Percentiles rank a stretch among this genome's conserved stretches.
Conservation (phyloP, 1,284 basidiomycete genomes). For the Ustilago crameri region DNA sequence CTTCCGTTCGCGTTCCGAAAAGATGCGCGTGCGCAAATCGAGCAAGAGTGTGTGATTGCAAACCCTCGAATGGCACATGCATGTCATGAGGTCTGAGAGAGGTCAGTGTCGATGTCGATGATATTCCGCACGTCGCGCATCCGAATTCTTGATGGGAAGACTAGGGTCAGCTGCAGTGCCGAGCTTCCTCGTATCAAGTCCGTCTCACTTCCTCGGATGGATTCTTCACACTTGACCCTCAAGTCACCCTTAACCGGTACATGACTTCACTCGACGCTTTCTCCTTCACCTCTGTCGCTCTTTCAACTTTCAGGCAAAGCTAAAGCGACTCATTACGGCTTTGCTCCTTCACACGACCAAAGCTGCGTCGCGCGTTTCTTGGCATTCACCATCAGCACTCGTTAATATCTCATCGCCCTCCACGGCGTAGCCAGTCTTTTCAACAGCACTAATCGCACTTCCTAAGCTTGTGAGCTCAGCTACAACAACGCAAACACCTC, state of each 20-base stretch:
- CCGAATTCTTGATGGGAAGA: background rate
- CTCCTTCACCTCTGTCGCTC: background rate
- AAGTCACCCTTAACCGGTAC: background rate
- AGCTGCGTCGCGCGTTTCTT: background rate
- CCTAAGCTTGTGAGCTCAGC: background rate
- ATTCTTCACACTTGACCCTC: background rate
- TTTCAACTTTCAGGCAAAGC: background rate
- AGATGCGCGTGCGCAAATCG: constrained; percentile 10
- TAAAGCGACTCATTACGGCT: background rate
- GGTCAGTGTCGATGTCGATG: background rate
- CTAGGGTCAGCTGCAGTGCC: constrained; percentile 1
- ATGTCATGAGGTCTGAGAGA: background rate
- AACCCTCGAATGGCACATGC: constrained; percentile 6
- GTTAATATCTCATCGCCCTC: background rate
- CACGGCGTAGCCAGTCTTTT: background rate
- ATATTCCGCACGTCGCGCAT: constrained; percentile 18
- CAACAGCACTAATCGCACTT: background rate
- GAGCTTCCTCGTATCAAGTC: background rate
- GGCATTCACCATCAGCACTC: background rate
- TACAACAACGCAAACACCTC: background rate
- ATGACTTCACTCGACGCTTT: constrained; percentile 2
- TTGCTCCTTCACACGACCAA: background rate
- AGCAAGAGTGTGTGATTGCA: constrained; percentile 10
- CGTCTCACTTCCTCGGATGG: constrained; percentile 4
- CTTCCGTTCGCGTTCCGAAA: constrained; percentile 1